Evolutionary conservation across 2,329 filamentous ascomycete species (phyloP).

Genomic region (Colletotrichum cuscutae): DNA sequence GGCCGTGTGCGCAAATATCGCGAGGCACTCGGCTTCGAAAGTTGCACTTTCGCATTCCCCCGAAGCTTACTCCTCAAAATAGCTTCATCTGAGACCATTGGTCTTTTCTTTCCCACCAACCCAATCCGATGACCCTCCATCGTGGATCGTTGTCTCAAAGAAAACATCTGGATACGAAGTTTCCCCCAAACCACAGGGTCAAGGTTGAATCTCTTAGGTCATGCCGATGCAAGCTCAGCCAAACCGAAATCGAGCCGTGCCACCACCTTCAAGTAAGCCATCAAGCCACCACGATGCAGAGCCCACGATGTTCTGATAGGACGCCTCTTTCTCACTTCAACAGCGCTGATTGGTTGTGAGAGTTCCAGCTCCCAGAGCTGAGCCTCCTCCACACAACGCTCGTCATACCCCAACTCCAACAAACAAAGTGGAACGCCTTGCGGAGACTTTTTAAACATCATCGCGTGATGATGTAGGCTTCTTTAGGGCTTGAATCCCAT

Average conservation of each 20-base stretch:
- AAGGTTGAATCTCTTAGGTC: background rate
- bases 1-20: too few species aligned
- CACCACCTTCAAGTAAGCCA: background rate
- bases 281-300: conserved; percentile 3
- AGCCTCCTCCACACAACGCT: conserved; percentile 21
- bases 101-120: background rate
- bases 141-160: background rate
- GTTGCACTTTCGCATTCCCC: background rate
- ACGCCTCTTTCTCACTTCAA: background rate
- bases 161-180: background rate
- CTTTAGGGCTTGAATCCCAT: accelerated
- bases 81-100: background rate
- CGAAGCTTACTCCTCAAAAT: conserved; percentile 14
- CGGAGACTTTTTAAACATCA: background rate
- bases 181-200: background rate
- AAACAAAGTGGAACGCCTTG: background rate
- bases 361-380: conserved; percentile 10
- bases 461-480: background rate
- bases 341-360: background rate
- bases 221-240: background rate
- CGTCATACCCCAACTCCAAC: background rate
- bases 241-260: background rate
- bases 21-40: background rate
- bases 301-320: background rate
- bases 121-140: background rate